Evolutionary conservation across 495 filamentous ascomycete genomes (phyloP).

Genomic region (Trichocladium antarcticum): DNA sequence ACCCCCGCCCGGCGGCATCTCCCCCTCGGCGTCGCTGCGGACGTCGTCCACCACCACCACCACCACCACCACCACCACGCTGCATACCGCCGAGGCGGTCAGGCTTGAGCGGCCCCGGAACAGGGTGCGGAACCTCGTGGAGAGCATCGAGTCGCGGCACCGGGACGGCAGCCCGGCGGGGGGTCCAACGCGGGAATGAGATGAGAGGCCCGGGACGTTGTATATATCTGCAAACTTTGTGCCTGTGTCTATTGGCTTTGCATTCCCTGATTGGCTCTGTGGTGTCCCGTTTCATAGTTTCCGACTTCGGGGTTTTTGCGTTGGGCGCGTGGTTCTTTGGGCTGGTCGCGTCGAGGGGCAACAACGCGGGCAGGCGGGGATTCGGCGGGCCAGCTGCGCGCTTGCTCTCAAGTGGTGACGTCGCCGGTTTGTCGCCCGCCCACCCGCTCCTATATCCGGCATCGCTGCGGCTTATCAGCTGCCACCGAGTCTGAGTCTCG

Average conservation of each 20-base stretch:
- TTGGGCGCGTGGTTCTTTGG: background rate
- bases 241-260: too few relatives aligned
- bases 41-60: too few relatives aligned
- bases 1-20: background rate
- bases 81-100: slow-evolving; percentile 28
- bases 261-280: background rate
- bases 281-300: background rate
- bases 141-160: slow-evolving; percentile 34
- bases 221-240: too few relatives aligned
- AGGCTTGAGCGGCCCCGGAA: slow-evolving; percentile 28
- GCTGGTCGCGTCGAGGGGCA: background rate
- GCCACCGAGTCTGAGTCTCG: too few relatives aligned
- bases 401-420: too few relatives aligned
- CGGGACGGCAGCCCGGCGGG: slow-evolving; percentile 24
- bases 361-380: too few relatives aligned
- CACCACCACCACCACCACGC: slow-evolving; percentile 10
- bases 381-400: too few relatives aligned
- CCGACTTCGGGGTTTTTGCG: background rate
- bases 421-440: too few relatives aligned
- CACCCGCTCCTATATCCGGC: too few relatives aligned
- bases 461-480: too few relatives aligned
- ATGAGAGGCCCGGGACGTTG: background rate
- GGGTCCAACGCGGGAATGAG: slow-evolving; percentile 17
- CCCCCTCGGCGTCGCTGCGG: slow-evolving; percentile 14
- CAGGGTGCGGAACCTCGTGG: slow-evolving; percentile 38